Evolutionary conservation across 1,284 basidiomycete species (phyloP), one percentile per base, ranked within the genome.

Genomic region (Leccinum ponderosum): DNA sequence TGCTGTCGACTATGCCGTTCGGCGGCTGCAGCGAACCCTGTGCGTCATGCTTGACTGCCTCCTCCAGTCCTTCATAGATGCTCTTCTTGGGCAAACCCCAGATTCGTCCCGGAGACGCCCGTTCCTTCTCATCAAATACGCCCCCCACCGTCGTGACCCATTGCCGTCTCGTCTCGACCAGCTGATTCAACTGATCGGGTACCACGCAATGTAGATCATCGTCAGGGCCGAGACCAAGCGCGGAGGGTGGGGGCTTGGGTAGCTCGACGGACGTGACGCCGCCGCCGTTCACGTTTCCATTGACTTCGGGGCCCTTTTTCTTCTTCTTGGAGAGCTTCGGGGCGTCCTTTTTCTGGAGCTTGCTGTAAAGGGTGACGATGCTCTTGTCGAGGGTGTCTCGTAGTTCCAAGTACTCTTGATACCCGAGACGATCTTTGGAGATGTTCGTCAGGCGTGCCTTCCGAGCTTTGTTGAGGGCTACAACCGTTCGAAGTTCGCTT

Each of bases 371-470:
- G n/a, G 81, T 81, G 48, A 81, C 76, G 68, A 97, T 91, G 67
- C 88, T 87, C 77, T 87, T 90, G 78, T 97, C 95, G 51, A 96
- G 81, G 4, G 88, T 83, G 61, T 95, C 94, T 15, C 93, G 85
- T 5, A 86, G 74, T 33, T 91, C 87, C 63, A 92, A 77, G 76
- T 95, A 97, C 69, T 97, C 94, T 71, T 94, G 92, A 73, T 93
- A 94, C 3, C 89, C 95, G 53, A 98, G 83, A 17, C 95, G 85
- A 67, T 94, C 91, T 65, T 88, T 87, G n/a, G 94, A 94, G 62
- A 95, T 85, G 17, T 82, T 80, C 20, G 83, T 84, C 2, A 98
- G 82, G 0, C 91, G 87, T 25, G 77, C 77, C 71, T 91, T 93
- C 25, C 96, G 90, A 11, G 86, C 84, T 68, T 94, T 93, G 79